Evolutionary conservation across 1,284 basidiomycete genomes (phyloP), one percentile per base, ranked within the genome.

Genomic region (Sporisorium sorghi): DNA sequence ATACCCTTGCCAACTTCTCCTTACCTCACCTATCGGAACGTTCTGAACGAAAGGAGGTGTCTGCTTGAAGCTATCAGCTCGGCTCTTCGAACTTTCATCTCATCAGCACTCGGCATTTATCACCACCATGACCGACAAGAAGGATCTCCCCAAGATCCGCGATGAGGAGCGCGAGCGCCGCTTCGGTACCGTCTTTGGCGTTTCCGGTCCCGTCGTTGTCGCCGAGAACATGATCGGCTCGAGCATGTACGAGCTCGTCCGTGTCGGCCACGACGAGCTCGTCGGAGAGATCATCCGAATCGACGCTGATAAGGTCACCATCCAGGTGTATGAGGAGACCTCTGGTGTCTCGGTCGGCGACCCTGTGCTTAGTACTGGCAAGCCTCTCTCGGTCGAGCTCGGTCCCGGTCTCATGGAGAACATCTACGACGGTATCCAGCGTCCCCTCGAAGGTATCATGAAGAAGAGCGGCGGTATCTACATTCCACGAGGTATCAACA

Each of bases 331-430:
- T 85, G 97, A 95, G 53, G 94, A 83, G 95, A 78, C 93, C 9
- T 78, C 80, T 26, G 85, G 85, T 66, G 86, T 99, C 55, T 97
- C 94, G 17, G 94, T 99, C 62, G 96, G 96, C 46, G 96, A 99
- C 87, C 96, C 96, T 59, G 97, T 99, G 15, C 87, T 99, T 83
- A 89, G 95, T 65, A 99, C 96, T 44, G 96, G 96, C 66, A 99
- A 99, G 86, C 96, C 96, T 39, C 89, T 99, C 60, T 94, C 92
- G 85, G 97, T 99, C 67, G 96, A 99, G 85, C 89, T 99, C 49
- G 96, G 96, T 58, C 96, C 96, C 83, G 95, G 95, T 65, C 87
- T 99, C 65, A 98, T 99, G 96, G 91, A 91, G 42, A 98, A 99
- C 86, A 99, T 99, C 83, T 95, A 97, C 82, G 95, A 97, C 44